phyloP scores from a whole-genome alignment of 2,329 filamentous ascomycete species.

The Zasmidium citrigriseum region DNA sequence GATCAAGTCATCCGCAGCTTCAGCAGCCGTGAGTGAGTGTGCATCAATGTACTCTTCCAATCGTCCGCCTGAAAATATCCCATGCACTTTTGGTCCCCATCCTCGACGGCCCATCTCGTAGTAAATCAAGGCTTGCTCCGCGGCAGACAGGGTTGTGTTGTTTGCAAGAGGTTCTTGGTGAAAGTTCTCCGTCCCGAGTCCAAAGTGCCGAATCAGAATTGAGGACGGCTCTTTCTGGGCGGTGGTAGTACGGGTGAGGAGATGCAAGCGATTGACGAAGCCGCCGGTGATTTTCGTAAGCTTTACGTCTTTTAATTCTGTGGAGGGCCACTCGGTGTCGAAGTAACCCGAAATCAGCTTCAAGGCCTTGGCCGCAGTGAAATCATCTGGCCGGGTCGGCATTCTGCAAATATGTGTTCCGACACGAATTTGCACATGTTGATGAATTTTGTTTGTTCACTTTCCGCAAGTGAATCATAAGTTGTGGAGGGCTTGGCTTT shows the following conservation, averaged over 20 bases:
- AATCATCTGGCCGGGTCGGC: background rate
- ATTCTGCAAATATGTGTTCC: no score
- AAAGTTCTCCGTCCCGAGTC: background rate
- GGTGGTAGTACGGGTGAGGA: background rate
- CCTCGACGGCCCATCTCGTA: constrained; percentile 12
- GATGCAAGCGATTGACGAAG: constrained; percentile 10
- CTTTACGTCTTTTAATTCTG: background rate
- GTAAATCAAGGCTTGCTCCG: constrained; percentile 10
- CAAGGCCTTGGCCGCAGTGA: constrained; percentile 1
- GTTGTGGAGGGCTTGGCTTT: no score
- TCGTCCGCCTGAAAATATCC: constrained; percentile 7
- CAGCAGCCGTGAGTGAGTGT: constrained; percentile 9
- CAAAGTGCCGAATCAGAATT: constrained; percentile 14
- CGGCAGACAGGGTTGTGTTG: constrained; percentile 8
- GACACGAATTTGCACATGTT: no score
- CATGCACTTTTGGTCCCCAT: constrained; percentile 11
- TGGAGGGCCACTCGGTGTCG: constrained; percentile 6
- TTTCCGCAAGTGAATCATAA: no score
- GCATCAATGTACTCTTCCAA: constrained; percentile 11
- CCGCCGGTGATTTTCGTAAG: constrained; percentile 3
- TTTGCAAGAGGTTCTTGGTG: constrained; percentile 6
- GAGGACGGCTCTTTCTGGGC: background rate
- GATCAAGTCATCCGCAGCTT: background rate
- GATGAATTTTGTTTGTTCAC: no score
- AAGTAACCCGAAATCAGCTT: constrained; percentile 9